Conservation (phyloP, 495 filamentous ascomycete genomes). For the Aspergillus bertholletiae region DNA sequence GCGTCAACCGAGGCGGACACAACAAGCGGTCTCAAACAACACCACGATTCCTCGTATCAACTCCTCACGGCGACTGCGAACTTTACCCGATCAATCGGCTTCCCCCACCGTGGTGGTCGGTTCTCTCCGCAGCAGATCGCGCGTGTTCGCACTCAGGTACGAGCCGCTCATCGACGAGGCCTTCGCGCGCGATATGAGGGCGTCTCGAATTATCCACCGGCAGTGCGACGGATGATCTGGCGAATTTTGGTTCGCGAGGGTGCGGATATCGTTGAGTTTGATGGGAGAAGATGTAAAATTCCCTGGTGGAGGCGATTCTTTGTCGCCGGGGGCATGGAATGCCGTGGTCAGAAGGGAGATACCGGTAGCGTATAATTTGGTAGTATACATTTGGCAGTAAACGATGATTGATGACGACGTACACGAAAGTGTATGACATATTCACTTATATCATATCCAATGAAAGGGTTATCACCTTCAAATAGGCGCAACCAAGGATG, state of each 20-base stretch:
- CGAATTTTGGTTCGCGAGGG: constrained; percentile 57
- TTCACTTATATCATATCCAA: no score
- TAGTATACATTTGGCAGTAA: no score
- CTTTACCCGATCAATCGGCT: constrained; percentile 35
- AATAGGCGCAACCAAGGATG: no score
- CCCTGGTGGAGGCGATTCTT: constrained; percentile 8
- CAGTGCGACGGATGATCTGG: constrained; percentile 63
- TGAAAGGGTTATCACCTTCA: no score
- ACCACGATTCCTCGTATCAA: constrained; percentile 12
- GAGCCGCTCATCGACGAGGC: constrained; percentile 55
- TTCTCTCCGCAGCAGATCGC: constrained; percentile 47
- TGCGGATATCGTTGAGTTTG: constrained; percentile 40
- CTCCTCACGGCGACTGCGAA: constrained; percentile 35
- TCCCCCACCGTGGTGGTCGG: constrained; percentile 21
- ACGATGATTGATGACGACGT: no score
- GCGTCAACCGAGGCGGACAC: background rate
- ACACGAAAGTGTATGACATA: no score
- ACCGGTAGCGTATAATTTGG: no score
- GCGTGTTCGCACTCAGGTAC: constrained; percentile 53
- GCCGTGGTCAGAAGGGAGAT: background rate
- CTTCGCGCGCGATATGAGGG: constrained; percentile 66
- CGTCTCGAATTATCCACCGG: constrained; percentile 56
- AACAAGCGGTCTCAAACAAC: background rate
- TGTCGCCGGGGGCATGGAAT: background rate
- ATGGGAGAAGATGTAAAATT: constrained; percentile 8